Evolutionary conservation across 176 grass and related monocot species (phyloP).

Genomic region (Avena insularis): DNA sequence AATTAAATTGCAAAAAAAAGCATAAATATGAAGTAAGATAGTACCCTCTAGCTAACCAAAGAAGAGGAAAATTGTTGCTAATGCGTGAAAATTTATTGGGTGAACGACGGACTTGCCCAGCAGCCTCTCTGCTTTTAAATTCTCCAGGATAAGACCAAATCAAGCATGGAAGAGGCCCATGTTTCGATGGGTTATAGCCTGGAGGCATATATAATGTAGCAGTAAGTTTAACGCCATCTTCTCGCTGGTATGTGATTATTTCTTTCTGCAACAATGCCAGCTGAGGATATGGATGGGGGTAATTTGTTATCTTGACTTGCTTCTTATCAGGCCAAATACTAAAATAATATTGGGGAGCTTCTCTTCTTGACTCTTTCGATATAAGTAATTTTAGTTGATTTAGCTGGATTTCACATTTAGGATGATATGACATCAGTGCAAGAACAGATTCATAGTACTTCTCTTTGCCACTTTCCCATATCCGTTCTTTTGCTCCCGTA

Average conservation of each 20-base stretch:
- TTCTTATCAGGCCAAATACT: constrained; percentile 67
- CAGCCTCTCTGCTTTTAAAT: constrained; percentile 94
- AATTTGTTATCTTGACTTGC: constrained; percentile 79
- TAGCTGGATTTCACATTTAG: constrained; percentile 60
- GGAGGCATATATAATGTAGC: constrained; percentile 84
- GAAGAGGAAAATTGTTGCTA: constrained; percentile 74
- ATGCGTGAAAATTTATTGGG: constrained; percentile 83
- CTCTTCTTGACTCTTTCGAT: constrained; percentile 85
- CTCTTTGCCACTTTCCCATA: constrained; percentile 86
- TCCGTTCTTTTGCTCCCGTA: constrained; percentile 77
- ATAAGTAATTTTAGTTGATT: constrained; percentile 78
- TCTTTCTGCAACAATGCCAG: constrained; percentile 75
- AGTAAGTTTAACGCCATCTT: constrained; percentile 84
- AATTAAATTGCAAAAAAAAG: constrained; percentile 23
- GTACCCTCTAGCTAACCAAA: constrained; percentile 94
- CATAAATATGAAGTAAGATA: constrained; percentile 38
- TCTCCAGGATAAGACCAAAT: constrained; percentile 92
- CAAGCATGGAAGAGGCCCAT: constrained; percentile 79
- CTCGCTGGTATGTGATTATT: constrained; percentile 83
- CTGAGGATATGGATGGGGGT: constrained; percentile 87
- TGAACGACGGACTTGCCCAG: constrained; percentile 80
- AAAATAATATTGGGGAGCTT: constrained; percentile 80
- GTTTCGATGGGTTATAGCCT: constrained; percentile 61
- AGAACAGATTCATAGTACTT: constrained; percentile 83
- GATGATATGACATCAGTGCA: constrained; percentile 78